A percentile compares a stretch with the other conserved stretches of the same genome.
Evolutionary conservation across 2,329 filamentous ascomycete species (phyloP).

Genomic region (Phoma sp.): DNA sequence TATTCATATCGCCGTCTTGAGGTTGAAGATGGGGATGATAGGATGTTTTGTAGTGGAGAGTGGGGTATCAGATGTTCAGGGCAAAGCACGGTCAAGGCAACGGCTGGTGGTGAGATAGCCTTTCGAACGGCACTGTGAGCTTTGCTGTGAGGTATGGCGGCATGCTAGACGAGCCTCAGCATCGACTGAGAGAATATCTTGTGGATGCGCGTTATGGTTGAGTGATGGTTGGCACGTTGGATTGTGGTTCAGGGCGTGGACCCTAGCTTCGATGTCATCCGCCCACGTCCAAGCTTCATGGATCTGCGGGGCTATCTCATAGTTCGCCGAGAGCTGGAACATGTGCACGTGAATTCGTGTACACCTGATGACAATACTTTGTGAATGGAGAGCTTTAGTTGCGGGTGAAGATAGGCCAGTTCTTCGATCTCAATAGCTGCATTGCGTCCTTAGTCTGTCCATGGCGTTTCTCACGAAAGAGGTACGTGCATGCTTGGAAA

Average conservation of each 20-base stretch:
- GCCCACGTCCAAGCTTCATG: conserved; percentile 9
- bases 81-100: conserved; percentile 18
- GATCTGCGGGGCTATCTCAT: conserved; percentile 14
- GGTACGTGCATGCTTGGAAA: neutral
- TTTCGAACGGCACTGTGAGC: conserved; percentile 22
- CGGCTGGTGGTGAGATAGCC: conserved; percentile 15
- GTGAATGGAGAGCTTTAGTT: too few species aligned
- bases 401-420: too few species aligned
- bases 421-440: too few species aligned
- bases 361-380: neutral
- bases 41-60: conserved; percentile 1
- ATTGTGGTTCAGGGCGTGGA: conserved; percentile 4
- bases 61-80: conserved; percentile 21
- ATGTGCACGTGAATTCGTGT: conserved; percentile 7
- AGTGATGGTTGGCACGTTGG: neutral
- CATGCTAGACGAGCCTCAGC: conserved; percentile 34
- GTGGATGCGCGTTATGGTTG: conserved; percentile 11
- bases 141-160: conserved; percentile 14
- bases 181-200: conserved; percentile 18
- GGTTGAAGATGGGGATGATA: too few species aligned
- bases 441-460: neutral
- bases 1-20: conserved; percentile 72
- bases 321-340: neutral
- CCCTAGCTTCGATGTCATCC: conserved; percentile 18
- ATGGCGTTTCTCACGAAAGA: too few species aligned